Conservation (phyloP, 1,139 yeast genomes). For the Nadsonia starkeyi-henricii region DNA sequence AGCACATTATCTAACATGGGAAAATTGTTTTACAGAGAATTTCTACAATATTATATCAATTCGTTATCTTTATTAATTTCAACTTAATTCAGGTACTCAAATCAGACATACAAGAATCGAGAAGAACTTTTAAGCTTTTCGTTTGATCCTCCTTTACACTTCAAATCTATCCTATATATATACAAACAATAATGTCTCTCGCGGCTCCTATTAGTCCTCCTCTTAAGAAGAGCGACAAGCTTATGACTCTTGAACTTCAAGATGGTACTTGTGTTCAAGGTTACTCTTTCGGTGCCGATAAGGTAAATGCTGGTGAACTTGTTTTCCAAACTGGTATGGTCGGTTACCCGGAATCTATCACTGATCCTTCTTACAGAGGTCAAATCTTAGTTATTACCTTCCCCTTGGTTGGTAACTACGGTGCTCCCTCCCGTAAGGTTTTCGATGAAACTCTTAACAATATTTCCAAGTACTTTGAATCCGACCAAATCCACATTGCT, state of each 20-base stretch:
- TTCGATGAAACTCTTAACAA: slow-evolving; percentile 62
- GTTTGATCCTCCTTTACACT: background rate
- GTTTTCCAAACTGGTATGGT: slow-evolving; percentile 99
- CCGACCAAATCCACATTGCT: slow-evolving; percentile 82
- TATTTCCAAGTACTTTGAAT: slow-evolving; percentile 87
- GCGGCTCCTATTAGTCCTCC: slow-evolving; percentile 72
- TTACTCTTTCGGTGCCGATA: slow-evolving; percentile 93
- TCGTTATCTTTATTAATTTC: too few relatives aligned
- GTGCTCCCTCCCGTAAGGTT: slow-evolving; percentile 84
- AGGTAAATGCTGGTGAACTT: slow-evolving; percentile 86
- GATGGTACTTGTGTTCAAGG: slow-evolving; percentile 89
- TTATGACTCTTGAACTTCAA: slow-evolving; percentile 82
- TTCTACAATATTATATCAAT: too few relatives aligned
- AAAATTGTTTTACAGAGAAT: too few relatives aligned
- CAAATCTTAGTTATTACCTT: slow-evolving; percentile 94
- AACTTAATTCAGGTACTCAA: too few relatives aligned
- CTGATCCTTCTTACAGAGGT: slow-evolving; percentile 98
- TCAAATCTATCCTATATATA: background rate
- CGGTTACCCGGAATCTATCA: slow-evolving; percentile 95
- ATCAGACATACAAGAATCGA: background rate
- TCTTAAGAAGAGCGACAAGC: slow-evolving; percentile 63
- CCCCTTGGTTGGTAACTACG: slow-evolving; percentile 96
- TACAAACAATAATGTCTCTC: slow-evolving; percentile 9
- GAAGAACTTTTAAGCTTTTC: background rate
- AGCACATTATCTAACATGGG: too few relatives aligned